These are phyloP conservation scores for Pharnaceum exiguum DNA, from an alignment of 148 eudicot genomes.

Conservation along the genomic window DNA sequence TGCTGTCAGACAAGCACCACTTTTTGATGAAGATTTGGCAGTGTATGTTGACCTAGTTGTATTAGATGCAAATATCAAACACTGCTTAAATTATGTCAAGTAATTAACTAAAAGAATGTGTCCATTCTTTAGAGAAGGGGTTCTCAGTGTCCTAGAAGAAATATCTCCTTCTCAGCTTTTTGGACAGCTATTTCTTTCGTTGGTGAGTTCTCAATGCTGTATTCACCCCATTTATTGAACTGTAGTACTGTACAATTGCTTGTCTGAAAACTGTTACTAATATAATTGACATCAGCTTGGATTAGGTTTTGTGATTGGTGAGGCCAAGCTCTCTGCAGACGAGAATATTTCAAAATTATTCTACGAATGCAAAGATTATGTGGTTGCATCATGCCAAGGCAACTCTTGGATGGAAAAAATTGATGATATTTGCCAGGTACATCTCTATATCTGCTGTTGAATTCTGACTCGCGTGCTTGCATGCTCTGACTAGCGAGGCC, in stretches of 20 bases:
- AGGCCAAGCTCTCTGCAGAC: conserved; percentile 51
- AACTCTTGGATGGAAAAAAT: conserved; percentile 60
- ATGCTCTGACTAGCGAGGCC: neutral
- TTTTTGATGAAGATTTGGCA: conserved; percentile 86
- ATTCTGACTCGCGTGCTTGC: neutral
- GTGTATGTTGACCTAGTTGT: conserved; percentile 47
- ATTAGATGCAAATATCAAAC: neutral
- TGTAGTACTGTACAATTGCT: neutral
- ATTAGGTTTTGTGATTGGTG: conserved; percentile 74
- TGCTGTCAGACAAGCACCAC: conserved; percentile 87
- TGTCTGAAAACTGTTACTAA: neutral
- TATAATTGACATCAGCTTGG: conserved; percentile 58
- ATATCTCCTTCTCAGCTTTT: conserved; percentile 69
- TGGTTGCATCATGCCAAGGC: conserved; percentile 60
- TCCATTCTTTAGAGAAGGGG: conserved; percentile 66
- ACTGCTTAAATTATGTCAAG: neutral
- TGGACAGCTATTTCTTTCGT: conserved; percentile 71
- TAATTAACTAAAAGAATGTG: conserved; percentile 13
- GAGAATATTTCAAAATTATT: conserved; percentile 55
- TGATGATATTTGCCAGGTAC: conserved; percentile 90
- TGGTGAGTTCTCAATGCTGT: conserved; percentile 43
- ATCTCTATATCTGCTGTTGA: neutral
- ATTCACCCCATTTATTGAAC: neutral
- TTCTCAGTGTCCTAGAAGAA: conserved; percentile 56
- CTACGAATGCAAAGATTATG: conserved; percentile 77